Evolutionary conservation across 345 rosid genomes (phyloP).

Genomic region (Melaleuca alternifolia): DNA sequence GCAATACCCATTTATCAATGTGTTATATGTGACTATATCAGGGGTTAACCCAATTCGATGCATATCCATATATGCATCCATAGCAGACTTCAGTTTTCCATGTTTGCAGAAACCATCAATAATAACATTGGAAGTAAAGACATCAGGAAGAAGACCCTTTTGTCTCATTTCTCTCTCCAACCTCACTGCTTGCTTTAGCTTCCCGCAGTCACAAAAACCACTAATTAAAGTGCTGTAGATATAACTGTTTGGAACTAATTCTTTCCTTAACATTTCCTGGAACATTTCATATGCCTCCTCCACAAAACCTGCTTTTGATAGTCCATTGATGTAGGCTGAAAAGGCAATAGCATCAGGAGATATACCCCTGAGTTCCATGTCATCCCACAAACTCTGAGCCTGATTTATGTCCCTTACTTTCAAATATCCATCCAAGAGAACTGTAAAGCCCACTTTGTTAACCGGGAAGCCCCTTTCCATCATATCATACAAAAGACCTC

Average conservation of each 20-base stretch:
- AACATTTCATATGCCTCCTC: conserved; percentile 47
- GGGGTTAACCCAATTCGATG: conserved; percentile 36
- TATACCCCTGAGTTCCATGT: conserved; percentile 41
- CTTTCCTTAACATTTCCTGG: conserved; percentile 44
- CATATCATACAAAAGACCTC: conserved; percentile 41
- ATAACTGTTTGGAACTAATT: conserved; percentile 53
- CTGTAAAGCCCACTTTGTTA: conserved; percentile 45
- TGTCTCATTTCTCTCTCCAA: conserved; percentile 49
- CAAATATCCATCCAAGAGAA: conserved; percentile 57
- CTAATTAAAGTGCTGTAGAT: conserved; percentile 52
- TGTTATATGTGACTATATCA: conserved; percentile 62
- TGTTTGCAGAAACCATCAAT: conserved; percentile 55
- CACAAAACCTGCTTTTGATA: conserved; percentile 43
- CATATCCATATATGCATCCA: conserved; percentile 32
- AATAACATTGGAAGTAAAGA: conserved; percentile 45
- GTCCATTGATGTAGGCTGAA: conserved; percentile 65
- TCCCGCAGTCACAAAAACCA: conserved; percentile 52
- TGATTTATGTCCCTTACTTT: conserved; percentile 34
- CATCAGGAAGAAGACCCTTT: conserved; percentile 54
- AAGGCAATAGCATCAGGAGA: conserved; percentile 52
- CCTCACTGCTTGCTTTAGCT: conserved; percentile 35
- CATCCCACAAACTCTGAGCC: conserved; percentile 52
- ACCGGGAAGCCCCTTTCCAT: conserved; percentile 34
- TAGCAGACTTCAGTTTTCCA: conserved; percentile 41
- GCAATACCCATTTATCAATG: conserved; percentile 53